phyloP scores from a whole-genome alignment of 805 yeast species.

The Lachancea mirantina region DNA sequence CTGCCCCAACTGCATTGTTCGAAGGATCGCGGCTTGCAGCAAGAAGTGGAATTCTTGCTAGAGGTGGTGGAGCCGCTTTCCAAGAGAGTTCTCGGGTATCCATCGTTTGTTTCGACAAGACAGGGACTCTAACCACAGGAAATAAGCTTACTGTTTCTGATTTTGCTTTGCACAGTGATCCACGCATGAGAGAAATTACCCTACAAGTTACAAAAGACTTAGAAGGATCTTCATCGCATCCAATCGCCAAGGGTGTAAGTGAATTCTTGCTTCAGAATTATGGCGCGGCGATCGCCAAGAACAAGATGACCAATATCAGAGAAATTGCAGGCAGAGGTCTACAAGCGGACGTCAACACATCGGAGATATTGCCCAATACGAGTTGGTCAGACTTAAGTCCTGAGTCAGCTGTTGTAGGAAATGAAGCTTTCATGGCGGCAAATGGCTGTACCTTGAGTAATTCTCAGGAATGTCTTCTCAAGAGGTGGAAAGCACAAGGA shows the following conservation, averaged over 20 bases:
- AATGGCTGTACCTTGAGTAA: slow-evolving; percentile 35
- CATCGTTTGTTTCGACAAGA: slow-evolving; percentile 68
- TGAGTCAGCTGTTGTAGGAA: slow-evolving; percentile 45
- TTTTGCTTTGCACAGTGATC: slow-evolving; percentile 28
- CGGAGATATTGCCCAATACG: slow-evolving; percentile 12
- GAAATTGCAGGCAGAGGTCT: slow-evolving; percentile 59
- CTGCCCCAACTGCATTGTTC: slow-evolving; percentile 78
- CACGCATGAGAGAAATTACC: slow-evolving; percentile 13
- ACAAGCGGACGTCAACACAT: slow-evolving; percentile 35
- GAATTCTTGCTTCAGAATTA: slow-evolving; percentile 30
- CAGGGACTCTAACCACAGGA: slow-evolving; percentile 65
- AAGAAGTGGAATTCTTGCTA: slow-evolving; percentile 62
- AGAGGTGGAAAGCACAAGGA: slow-evolving; percentile 54
- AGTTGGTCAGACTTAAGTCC: slow-evolving; percentile 33
- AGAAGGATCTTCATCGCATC: slow-evolving; percentile 62
- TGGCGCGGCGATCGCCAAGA: slow-evolving; percentile 21
- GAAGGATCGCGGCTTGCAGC: slow-evolving; percentile 79
- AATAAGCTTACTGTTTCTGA: slow-evolving; percentile 56
- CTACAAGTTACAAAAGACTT: slow-evolving; percentile 48
- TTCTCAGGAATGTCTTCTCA: slow-evolving; percentile 32
- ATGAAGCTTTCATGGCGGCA: slow-evolving; percentile 51
- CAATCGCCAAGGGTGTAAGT: slow-evolving; percentile 54
- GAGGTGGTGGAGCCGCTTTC: slow-evolving; percentile 79
- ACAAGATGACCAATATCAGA: slow-evolving; percentile 40
- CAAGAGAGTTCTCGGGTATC: slow-evolving; percentile 64